Percentiles rank a stretch among this genome's conserved stretches.
These are phyloP conservation scores for Globisporangium splendens DNA, from an alignment of 352 stramenopile genomes.

Conservation along the genomic window DNA sequence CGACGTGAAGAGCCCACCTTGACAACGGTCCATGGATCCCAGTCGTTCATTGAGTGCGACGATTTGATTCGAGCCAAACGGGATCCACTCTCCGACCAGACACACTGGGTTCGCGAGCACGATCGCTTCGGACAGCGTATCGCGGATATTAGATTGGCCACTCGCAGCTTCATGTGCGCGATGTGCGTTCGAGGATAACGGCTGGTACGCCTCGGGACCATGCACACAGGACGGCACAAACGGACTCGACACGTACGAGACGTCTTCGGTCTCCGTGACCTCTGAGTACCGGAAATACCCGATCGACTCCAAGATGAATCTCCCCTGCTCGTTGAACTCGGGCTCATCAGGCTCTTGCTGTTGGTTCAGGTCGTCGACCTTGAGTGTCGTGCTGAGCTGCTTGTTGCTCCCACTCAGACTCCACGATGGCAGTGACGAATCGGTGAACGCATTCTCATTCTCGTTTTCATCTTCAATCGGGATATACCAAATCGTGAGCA, in stretches of 20 bases:
- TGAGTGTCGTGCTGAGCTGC: slow-evolving; percentile 18
- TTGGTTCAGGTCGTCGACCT: slow-evolving; percentile 8
- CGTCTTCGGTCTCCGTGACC: slow-evolving; percentile 95
- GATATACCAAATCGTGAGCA: slow-evolving; percentile 60
- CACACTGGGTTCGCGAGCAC: slow-evolving; percentile 95
- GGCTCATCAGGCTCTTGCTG: slow-evolving; percentile 18
- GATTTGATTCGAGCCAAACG: slow-evolving; percentile 97
- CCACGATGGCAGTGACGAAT: slow-evolving; percentile 25
- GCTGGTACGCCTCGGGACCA: slow-evolving; percentile 81
- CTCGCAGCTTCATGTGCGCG: slow-evolving; percentile 85
- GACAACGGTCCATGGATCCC: slow-evolving; percentile 93
- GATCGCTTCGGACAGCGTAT: slow-evolving; percentile 94
- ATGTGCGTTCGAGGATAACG: slow-evolving; percentile 93
- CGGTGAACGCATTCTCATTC: slow-evolving; percentile 9
- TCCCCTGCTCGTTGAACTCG: slow-evolving; percentile 24
- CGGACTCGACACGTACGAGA: slow-evolving; percentile 96
- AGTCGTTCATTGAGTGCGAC: slow-evolving; percentile 96
- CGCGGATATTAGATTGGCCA: slow-evolving; percentile 87
- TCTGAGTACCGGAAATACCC: slow-evolving; percentile 90
- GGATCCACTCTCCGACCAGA: slow-evolving; percentile 96
- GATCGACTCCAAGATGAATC: slow-evolving; percentile 66
- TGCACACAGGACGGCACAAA: slow-evolving; percentile 96
- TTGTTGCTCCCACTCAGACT: slow-evolving; percentile 36
- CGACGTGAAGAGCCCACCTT: slow-evolving; percentile 96
- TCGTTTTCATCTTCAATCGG: slow-evolving; percentile 44